Evolutionary conservation across 257 asterid species (phyloP).

Genomic region (Hygrophila difformis): DNA sequence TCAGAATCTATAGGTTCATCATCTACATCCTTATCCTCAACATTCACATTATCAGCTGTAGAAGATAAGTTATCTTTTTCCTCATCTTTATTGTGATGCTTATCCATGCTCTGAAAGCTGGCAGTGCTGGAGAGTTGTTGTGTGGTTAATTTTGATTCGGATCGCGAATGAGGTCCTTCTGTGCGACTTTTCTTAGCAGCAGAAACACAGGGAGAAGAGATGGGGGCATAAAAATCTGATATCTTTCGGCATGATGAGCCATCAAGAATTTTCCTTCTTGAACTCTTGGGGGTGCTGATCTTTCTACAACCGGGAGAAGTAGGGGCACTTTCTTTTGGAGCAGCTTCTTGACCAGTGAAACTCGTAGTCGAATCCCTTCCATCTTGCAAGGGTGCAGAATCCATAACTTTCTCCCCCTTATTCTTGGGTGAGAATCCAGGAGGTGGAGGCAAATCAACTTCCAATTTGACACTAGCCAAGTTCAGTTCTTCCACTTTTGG

Average conservation of each 20-base stretch:
- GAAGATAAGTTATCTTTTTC: background rate
- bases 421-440: slow-evolving; percentile 7
- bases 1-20: background rate
- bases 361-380: background rate
- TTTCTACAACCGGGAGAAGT: slow-evolving; percentile 1
- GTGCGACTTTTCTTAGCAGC: no score
- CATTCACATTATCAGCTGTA: background rate
- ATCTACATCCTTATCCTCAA: background rate
- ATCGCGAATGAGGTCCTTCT: background rate
- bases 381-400: background rate
- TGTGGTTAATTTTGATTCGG: background rate
- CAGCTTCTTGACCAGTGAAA: background rate
- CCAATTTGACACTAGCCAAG: background rate
- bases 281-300: background rate
- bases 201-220: background rate
- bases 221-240: background rate
- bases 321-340: background rate
- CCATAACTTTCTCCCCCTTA: background rate
- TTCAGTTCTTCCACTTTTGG: background rate
- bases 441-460: slow-evolving; percentile 7
- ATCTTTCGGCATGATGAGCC: background rate
- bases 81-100: background rate
- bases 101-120: background rate
- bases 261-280: background rate
- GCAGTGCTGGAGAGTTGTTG: background rate